Base-by-base conservation (phyloP, 495 filamentous ascomycete species). In the Trichoderma virens region DNA sequence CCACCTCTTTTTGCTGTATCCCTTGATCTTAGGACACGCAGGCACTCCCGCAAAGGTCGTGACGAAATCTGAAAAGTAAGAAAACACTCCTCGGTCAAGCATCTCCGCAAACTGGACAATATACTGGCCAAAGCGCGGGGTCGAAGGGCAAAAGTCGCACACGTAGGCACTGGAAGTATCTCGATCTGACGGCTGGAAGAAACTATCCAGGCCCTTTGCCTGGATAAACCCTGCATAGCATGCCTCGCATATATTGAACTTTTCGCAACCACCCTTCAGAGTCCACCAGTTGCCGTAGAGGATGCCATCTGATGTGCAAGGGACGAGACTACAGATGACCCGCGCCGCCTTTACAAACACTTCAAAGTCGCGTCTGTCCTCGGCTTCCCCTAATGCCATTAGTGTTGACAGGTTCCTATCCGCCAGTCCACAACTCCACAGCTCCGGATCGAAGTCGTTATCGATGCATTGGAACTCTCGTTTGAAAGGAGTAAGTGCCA, bases 241-340 rank as follows among this genome's bases (percentile, higher is more conserved):
- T 9, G 59, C 62, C 59, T 35, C 64, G 45, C 68, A 70, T 62
- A 68, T 59, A 25, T 60, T 54, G 28, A 66, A 70, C 16, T 66
- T 51, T 2, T 43, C 43, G 43, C 59, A 62, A 0, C 60, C 41
- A 11, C 64, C 59, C 23, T 31, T 35, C 6, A 68, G 23, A 0
- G 66, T 62, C 59, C 64, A 68, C 66, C 66, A 70, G 13, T 39
- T 66, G 25, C 67, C 68, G 51, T 65, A 59, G 16, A 25, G 23
- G 56, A 68, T 68, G 7, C 66, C 68, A 18, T 60, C 31, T 16
- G 61, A 39, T 4, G 25, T 31, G 41, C 61, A 63, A 2, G 25
- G 39, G 1, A 47, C 27, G 25, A 30, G 1, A 31, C 16, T 45
- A 39, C 45, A 41, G 39, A 61, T 56, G 23, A 16, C 39, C 27